Percentiles rank a stretch among this genome's conserved stretches.
Conservation (phyloP, 1,284 basidiomycete species). For the Boletus calvinii region DNA sequence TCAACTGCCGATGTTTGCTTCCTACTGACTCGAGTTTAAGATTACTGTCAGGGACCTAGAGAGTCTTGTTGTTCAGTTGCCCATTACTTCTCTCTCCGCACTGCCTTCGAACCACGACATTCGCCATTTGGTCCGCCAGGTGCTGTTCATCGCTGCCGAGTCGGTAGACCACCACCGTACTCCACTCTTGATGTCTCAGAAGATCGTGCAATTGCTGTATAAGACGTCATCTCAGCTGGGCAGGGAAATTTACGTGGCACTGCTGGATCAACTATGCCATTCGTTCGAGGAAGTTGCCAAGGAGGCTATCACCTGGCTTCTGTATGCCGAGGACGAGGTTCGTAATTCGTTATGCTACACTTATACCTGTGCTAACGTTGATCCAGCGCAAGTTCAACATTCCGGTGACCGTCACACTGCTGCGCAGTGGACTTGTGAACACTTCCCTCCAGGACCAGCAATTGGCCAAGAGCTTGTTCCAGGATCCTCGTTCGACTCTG, state of each 20-base stretch:
- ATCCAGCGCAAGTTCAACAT: conserved; percentile 92
- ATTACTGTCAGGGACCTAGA: conserved; percentile 78
- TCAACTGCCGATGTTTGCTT: not conserved
- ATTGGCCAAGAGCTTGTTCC: conserved; percentile 83
- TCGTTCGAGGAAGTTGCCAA: conserved; percentile 91
- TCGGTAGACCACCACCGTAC: conserved; percentile 82
- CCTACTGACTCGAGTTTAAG: conserved; percentile 34
- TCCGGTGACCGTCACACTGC: conserved; percentile 86
- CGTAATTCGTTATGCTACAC: conserved; percentile 24
- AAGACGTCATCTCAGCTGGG: conserved; percentile 82
- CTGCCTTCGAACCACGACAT: conserved; percentile 86
- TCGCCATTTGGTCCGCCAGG: conserved; percentile 78
- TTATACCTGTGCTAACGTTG: conserved; percentile 15
- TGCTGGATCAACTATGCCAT: conserved; percentile 89
- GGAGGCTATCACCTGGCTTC: conserved; percentile 95
- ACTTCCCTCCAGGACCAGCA: conserved; percentile 86
- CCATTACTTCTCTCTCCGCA: conserved; percentile 61
- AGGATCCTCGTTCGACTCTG: conserved; percentile 75
- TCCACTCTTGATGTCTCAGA: conserved; percentile 91
- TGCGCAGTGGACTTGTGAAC: conserved; percentile 82
- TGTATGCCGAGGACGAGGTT: conserved; percentile 96
- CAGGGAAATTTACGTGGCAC: conserved; percentile 86
- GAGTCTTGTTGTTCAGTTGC: conserved; percentile 68
- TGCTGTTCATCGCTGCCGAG: conserved; percentile 77
- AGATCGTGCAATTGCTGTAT: conserved; percentile 87